Evolutionary conservation across 148 eudicot species (phyloP).

Genomic region (Spergularia marina): DNA sequence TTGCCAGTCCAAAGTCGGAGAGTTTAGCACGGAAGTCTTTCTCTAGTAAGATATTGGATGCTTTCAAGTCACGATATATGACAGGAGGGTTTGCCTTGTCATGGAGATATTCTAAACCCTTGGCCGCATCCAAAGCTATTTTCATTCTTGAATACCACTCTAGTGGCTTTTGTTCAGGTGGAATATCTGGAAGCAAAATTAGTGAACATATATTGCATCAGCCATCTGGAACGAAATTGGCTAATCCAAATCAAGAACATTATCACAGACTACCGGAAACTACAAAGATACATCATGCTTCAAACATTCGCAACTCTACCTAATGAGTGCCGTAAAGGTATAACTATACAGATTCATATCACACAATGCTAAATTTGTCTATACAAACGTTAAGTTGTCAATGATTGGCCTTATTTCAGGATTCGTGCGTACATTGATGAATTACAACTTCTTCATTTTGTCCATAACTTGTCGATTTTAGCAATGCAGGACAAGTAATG

Average conservation of each 20-base stretch:
- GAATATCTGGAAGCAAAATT: slow-evolving; percentile 34
- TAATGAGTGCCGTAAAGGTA: too few species aligned
- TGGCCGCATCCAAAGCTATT: slow-evolving; percentile 49
- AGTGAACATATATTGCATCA: neutral
- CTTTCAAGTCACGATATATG: slow-evolving; percentile 50
- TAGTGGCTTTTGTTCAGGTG: slow-evolving; percentile 31
- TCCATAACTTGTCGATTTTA: too few species aligned
- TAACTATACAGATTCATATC: too few species aligned
- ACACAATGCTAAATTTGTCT: too few species aligned
- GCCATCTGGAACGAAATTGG: too few species aligned
- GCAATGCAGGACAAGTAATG: neutral
- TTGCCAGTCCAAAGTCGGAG: slow-evolving; percentile 59
- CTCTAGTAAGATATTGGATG: slow-evolving; percentile 50
- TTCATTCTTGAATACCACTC: slow-evolving; percentile 55
- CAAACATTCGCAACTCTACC: neutral
- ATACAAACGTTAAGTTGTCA: too few species aligned
- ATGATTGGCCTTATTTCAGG: too few species aligned
- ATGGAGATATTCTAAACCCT: slow-evolving; percentile 52
- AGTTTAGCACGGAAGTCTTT: slow-evolving; percentile 44
- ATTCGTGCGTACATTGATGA: too few species aligned
- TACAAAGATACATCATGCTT: slow-evolving; percentile 1
- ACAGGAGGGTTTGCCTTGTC: slow-evolving; percentile 48
- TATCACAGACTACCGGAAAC: neutral
- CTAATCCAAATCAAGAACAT: too few species aligned
- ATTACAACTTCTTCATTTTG: too few species aligned